Evolutionary conservation across 1,284 basidiomycete genomes (phyloP).

Genomic region (Heterobasidion parviporum): DNA sequence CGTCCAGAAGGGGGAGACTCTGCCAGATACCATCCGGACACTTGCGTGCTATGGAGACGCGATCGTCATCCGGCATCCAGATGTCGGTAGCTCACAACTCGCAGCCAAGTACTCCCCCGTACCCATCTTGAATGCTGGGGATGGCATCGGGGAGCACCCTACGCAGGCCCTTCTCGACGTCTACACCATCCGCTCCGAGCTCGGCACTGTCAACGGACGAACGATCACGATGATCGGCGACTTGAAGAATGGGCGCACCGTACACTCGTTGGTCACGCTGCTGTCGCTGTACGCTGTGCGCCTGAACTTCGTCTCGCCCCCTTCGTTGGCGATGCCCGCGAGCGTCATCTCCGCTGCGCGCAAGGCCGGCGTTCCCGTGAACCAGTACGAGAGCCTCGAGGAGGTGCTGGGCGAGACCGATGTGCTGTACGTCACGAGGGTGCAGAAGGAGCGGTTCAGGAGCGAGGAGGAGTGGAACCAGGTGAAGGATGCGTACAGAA

Average conservation of each 20-base stretch:
- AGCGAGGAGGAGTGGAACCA: slow-evolving; percentile 79
- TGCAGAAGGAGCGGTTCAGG: slow-evolving; percentile 93
- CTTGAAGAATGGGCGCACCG: slow-evolving; percentile 96
- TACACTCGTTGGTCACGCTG: slow-evolving; percentile 92
- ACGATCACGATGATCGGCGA: slow-evolving; percentile 95
- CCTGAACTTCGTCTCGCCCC: slow-evolving; percentile 94
- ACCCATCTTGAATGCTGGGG: slow-evolving; percentile 94
- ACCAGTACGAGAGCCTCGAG: slow-evolving; percentile 80
- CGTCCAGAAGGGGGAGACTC: slow-evolving; percentile 89
- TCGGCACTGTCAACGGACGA: slow-evolving; percentile 95
- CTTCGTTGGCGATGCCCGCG: slow-evolving; percentile 88
- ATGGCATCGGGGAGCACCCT: slow-evolving; percentile 96
- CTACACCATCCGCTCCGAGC: slow-evolving; percentile 96
- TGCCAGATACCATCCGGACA: slow-evolving; percentile 92
- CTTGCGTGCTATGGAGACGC: slow-evolving; percentile 96
- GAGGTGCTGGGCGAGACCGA: slow-evolving; percentile 92
- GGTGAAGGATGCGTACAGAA: slow-evolving; percentile 89
- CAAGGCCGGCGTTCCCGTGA: slow-evolving; percentile 75
- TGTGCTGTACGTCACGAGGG: slow-evolving; percentile 93
- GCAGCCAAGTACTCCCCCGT: slow-evolving; percentile 95
- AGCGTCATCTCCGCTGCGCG: slow-evolving; percentile 77
- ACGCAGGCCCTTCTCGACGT: slow-evolving; percentile 94
- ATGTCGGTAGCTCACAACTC: slow-evolving; percentile 83
- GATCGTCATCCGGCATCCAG: slow-evolving; percentile 91
- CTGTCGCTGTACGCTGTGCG: slow-evolving; percentile 90